Evolutionary conservation across 1,284 basidiomycete genomes (phyloP).

Genomic region (Cryptococcus wingfieldii): DNA sequence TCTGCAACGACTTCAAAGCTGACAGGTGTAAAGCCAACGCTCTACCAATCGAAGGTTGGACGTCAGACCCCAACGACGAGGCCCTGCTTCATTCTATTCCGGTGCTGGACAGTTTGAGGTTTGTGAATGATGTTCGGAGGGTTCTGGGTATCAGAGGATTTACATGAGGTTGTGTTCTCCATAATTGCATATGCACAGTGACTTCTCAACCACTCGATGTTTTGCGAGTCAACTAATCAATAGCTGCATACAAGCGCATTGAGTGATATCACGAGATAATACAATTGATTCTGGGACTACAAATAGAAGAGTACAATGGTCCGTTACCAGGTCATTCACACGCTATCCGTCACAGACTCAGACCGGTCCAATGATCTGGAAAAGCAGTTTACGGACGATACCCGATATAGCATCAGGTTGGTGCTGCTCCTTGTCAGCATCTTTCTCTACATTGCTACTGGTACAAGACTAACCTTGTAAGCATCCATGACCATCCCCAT

Average conservation of each 20-base stretch:
- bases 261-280: no score
- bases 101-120: conserved; percentile 89
- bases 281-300: no score
- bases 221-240: no score
- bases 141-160: conserved; percentile 71
- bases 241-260: no score
- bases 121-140: conserved; percentile 89
- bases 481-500: conserved; percentile 88
- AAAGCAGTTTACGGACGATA: conserved; percentile 77
- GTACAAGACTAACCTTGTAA: conserved; percentile 44
- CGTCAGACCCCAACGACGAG: conserved; percentile 93
- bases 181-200: no score
- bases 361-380: conserved; percentile 81
- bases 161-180: conserved; percentile 8
- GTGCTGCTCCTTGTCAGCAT: conserved; percentile 56
- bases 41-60: conserved; percentile 99
- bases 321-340: no score
- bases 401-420: conserved; percentile 84
- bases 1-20: not conserved
- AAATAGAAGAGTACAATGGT: no score
- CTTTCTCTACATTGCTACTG: not conserved
- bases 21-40: conserved; percentile 72
- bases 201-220: no score
- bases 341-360: conserved; percentile 8
- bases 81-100: conserved; percentile 92